Evolutionary conservation across 2,329 filamentous ascomycete genomes (phyloP).

Genomic region (Phaeosphaeriaceae sp.): DNA sequence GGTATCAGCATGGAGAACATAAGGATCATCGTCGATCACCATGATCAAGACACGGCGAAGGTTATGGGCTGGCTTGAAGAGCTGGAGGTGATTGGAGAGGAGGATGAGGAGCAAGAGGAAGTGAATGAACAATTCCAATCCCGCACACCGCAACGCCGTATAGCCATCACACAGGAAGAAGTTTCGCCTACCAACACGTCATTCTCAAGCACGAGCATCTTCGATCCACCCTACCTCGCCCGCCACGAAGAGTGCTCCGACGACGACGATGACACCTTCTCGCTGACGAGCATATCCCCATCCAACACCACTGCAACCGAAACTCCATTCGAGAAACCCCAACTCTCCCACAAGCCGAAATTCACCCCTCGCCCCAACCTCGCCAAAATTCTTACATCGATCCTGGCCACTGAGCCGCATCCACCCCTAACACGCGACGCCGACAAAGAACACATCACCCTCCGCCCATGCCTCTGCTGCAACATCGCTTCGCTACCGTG

Average conservation of each 20-base stretch:
- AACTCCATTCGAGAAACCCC: neutral
- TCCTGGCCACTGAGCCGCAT: neutral
- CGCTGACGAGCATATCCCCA: neutral
- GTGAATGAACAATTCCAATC: neutral
- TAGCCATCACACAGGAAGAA: slow-evolving; percentile 1
- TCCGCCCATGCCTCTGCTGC: slow-evolving; percentile 44
- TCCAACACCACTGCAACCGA: neutral
- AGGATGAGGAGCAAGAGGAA: neutral
- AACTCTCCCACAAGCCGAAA: neutral
- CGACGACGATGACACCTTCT: neutral
- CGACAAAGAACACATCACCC: slow-evolving; percentile 1
- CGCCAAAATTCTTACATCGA: neutral
- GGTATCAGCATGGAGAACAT: neutral
- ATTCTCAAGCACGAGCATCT: slow-evolving; percentile 31
- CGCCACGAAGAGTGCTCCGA: neutral
- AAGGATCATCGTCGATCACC: neutral
- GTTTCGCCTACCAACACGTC: slow-evolving; percentile 35
- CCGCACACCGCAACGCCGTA: slow-evolving; percentile 2
- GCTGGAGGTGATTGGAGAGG: neutral
- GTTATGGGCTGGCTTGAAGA: slow-evolving; percentile 11
- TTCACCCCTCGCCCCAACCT: neutral
- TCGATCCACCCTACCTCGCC: slow-evolving; percentile 21
- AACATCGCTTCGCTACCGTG: slow-evolving; percentile 33
- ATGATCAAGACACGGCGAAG: neutral
- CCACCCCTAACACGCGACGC: neutral